These are phyloP conservation scores for Coniochaeta pulveracea DNA, from an alignment of 2,329 filamentous ascomycete species.

Conservation along the genomic window DNA sequence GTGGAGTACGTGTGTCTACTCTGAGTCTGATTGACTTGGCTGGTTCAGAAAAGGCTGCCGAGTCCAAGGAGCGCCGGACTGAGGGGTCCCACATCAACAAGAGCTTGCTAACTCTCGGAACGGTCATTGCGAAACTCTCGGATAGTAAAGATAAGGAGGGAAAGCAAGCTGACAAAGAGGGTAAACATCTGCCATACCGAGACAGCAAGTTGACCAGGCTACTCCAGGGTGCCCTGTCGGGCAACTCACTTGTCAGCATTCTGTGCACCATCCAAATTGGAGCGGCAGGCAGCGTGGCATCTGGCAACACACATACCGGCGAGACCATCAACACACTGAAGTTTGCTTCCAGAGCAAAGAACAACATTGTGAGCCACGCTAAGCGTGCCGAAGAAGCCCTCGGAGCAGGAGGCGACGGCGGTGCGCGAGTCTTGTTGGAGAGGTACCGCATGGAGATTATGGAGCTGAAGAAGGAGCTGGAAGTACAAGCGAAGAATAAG, in stretches of 20 bases:
- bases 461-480: constrained; percentile 69
- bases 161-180: constrained; percentile 65
- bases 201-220: constrained; percentile 95
- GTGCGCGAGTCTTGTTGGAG: constrained; percentile 77
- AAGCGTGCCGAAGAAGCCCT: constrained; percentile 89
- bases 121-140: constrained; percentile 87
- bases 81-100: constrained; percentile 99
- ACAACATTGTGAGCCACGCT: constrained; percentile 94
- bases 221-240: constrained; percentile 83
- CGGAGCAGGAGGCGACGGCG: constrained; percentile 69
- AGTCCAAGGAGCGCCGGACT: constrained; percentile 84
- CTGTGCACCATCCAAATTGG: constrained; percentile 92
- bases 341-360: constrained; percentile 92
- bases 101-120: constrained; percentile 86
- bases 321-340: constrained; percentile 96
- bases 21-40: constrained; percentile 92
- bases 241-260: constrained; percentile 91
- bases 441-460: constrained; percentile 89
- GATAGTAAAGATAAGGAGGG: constrained; percentile 75
- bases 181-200: constrained; percentile 87
- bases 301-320: constrained; percentile 62
- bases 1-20: constrained; percentile 90
- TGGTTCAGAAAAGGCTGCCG: constrained; percentile 90
- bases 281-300: constrained; percentile 58
- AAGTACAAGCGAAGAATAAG: constrained; percentile 65